phyloP scores from a whole-genome alignment of 495 filamentous ascomycete genomes.

The Penicillium salamii region DNA sequence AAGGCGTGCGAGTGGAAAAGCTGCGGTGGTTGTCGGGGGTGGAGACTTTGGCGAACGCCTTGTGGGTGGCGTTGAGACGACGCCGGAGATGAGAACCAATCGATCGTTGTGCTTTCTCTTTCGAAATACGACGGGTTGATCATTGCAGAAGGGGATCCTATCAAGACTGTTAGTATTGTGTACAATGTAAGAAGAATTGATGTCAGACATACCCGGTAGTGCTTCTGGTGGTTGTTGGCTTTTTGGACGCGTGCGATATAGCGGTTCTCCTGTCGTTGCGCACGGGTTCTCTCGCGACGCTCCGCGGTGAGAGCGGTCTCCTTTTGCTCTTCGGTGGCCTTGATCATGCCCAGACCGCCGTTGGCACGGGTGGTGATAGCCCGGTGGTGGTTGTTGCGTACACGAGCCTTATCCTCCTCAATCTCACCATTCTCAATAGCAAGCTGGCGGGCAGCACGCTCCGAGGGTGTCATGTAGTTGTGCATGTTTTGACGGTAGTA shows the following conservation, averaged over 20 bases:
- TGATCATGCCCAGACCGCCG: constrained; percentile 72
- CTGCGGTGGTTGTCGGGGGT: constrained; percentile 1
- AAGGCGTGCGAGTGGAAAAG: neutral
- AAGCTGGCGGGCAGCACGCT: constrained; percentile 47
- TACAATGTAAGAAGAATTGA: neutral
- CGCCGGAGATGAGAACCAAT: neutral
- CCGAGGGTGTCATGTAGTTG: constrained; percentile 68
- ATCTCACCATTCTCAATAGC: constrained; percentile 50
- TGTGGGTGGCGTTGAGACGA: neutral
- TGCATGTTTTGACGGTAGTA: constrained; percentile 94
- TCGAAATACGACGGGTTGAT: constrained; percentile 9
- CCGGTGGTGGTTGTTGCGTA: constrained; percentile 48
- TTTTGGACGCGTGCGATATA: constrained; percentile 63
- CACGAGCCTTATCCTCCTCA: constrained; percentile 36
- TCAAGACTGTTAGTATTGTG: constrained; percentile 17
- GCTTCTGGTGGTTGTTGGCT: constrained; percentile 69
- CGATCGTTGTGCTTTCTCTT: neutral
- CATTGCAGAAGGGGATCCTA: constrained; percentile 48
- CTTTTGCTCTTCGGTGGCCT: constrained; percentile 68
- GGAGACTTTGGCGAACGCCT: neutral
- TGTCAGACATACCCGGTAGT: constrained; percentile 59
- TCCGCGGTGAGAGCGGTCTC: constrained; percentile 59
- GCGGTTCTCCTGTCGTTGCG: constrained; percentile 55
- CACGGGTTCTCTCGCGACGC: constrained; percentile 62
- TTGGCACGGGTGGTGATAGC: constrained; percentile 65